Evolutionary conservation across 192 early-diverging fungal genomes (phyloP), one percentile per base, ranked within the genome.

Genomic region (Entomortierella chlamydospora): DNA sequence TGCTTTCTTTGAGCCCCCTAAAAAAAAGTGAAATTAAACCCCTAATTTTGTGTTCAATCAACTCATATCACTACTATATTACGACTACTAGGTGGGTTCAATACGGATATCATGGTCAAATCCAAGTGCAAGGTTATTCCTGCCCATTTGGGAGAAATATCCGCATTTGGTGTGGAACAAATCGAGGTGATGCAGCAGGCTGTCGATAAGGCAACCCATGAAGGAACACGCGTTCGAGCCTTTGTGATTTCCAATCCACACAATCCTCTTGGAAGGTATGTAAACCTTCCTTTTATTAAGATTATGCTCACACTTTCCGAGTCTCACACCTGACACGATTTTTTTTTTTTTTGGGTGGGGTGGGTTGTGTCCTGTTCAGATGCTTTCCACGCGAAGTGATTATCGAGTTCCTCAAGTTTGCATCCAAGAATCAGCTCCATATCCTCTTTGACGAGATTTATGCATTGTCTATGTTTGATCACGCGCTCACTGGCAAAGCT

Each of bases 391-490:
- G 74, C 20, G 73, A 81, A 4, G 70, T 89, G 23, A 57, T 95
- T 26, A 72, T 84, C 15, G 63, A 72, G 13, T 86, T 90, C 56
- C 73, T 95, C 3, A 61, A 70, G 37, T 96, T 92, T 72, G 92
- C 92, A 13, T 85, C 84, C 30, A 60, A 70, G 20, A 84, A 93
- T 50, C 61, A 86, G 26, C 64, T 96, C 13, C 92, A 92, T 54
- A 83, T 90, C 25, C 67, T 95, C 11, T 82, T 90, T 72, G 95
- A 96, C 73, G 95, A 96, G 65, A 91, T 96, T 42, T 96, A 96
- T 71, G 92, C 88, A 8, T 77, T 92, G 6, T 91, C 90, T 0
- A 80, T 84, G 20, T 93, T 92, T 69, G 76, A 82, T 28, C 78
- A 81, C 50, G 58, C 64, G 6, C 30, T 83, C 29, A 57, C 34